phyloP scores from a whole-genome alignment of 2,329 filamentous ascomycete species.

The Neospermospora avenae region DNA sequence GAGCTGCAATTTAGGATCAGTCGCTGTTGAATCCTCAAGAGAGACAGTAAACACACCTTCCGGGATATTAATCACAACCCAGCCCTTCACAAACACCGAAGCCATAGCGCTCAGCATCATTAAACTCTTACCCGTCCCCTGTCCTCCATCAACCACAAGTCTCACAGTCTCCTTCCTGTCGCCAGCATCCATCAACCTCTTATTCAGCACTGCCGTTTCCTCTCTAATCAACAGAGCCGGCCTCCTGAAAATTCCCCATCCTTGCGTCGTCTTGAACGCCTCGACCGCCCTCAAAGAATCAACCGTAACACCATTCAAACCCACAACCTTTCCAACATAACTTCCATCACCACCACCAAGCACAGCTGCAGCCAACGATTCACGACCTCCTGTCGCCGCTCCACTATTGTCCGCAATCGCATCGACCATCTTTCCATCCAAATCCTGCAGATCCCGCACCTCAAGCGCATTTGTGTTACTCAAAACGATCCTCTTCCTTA shows the following conservation, averaged over 20 bases:
- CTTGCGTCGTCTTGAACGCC: conserved; percentile 87
- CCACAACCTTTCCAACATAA: conserved; percentile 62
- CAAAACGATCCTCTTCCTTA: conserved; percentile 84
- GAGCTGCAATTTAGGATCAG: conserved; percentile 48
- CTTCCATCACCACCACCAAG: not conserved
- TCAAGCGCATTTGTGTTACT: conserved; percentile 91
- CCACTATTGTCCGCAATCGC: conserved; percentile 57
- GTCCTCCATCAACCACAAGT: conserved; percentile 69
- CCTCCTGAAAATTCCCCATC: conserved; percentile 80
- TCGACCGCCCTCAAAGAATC: conserved; percentile 80
- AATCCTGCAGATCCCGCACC: conserved; percentile 63
- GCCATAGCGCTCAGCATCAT: conserved; percentile 79
- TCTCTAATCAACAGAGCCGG: conserved; percentile 71
- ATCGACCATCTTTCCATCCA: conserved; percentile 54
- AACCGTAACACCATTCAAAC: conserved; percentile 65
- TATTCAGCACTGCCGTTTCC: conserved; percentile 67
- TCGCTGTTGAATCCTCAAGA: not conserved
- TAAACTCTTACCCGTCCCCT: conserved; percentile 81
- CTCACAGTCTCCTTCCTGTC: conserved; percentile 54
- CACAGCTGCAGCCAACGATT: conserved; percentile 1
- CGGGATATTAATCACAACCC: conserved; percentile 85
- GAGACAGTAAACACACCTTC: conserved; percentile 60
- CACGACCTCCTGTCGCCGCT: conserved; percentile 33
- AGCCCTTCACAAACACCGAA: conserved; percentile 76
- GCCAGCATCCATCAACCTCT: conserved; percentile 55